Evolutionary conservation across 176 grass and related monocot species (phyloP), one percentile per base, ranked within the genome.

Genomic region (Pontederia crassipes): DNA sequence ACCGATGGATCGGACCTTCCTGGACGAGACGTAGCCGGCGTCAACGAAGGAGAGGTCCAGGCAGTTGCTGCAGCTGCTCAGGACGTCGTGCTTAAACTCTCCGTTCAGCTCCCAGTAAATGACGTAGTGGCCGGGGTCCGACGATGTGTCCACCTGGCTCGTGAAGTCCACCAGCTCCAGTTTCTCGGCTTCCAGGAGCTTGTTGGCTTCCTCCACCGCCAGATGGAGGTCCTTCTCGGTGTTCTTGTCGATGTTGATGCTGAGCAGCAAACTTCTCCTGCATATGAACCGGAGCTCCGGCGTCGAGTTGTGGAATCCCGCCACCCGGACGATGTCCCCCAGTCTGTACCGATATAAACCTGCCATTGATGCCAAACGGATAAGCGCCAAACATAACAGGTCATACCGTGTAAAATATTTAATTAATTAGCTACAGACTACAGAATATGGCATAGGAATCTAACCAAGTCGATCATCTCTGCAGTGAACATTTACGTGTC

Each of bases 241-340:
- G 78, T 85, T 96, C 76, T 96, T 96, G 83, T 96, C 92, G 57
- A 90, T 90, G 72, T 96, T 96, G 81, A 96, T 79, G 24, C 9
- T 64, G 57, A 96, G 75, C 70, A 80, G 40, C 11, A 96, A 75
- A 77, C 86, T 87, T 12, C 81, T 73, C 3, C 86, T 63, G 75
- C 83, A 85, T 57, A 96, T 17, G 61, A 90, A 87, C 78, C 84
- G 86, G 51, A 96, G 80, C 78, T 86, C 80, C n/a, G 91, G 86
- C 11, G 91, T 78, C 24, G 81, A 74, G 78, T 96, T 96, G 86
- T 96, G 64, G 58, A 96, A 96, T 2, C 80, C 91, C 1, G 81
- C 66, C 12, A 96, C 83, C 52, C 59, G 69, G 59, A 96, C 83
- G 40, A 96, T 62, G 48, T 96, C 91, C 1, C 86, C 91, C 28